phyloP scores from a whole-genome alignment of 495 filamentous ascomycete species.

The Xylaria flabelliformis region DNA sequence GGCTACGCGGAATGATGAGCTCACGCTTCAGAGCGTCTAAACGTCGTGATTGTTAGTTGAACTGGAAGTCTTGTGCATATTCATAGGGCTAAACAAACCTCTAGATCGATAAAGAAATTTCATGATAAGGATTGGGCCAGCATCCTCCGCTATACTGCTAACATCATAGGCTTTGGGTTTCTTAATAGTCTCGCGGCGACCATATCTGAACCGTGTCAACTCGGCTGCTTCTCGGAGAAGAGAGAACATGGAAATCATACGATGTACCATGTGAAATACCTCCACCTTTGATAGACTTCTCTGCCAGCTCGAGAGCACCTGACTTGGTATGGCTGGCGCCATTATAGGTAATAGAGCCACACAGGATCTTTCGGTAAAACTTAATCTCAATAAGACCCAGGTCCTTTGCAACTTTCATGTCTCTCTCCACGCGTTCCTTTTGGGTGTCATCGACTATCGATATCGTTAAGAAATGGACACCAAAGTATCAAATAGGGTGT shows the following conservation, averaged over 20 bases:
- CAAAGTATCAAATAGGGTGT: background rate
- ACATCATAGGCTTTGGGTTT: background rate
- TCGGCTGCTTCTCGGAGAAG: background rate
- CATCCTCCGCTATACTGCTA: conserved; percentile 13
- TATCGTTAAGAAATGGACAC: conserved; percentile 4
- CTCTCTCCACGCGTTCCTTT: conserved; percentile 35
- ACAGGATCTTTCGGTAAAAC: conserved; percentile 21
- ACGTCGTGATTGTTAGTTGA: conserved; percentile 7
- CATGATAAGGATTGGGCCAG: conserved; percentile 39
- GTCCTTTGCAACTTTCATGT: conserved; percentile 29
- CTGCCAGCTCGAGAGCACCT: conserved; percentile 34
- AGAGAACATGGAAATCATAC: conserved; percentile 15
- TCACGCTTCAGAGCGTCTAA: conserved; percentile 40
- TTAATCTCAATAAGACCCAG: conserved; percentile 40
- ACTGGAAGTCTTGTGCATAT: background rate
- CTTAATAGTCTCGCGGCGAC: background rate
- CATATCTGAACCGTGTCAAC: conserved; percentile 22
- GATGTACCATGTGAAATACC: conserved; percentile 43
- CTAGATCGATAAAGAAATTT: conserved; percentile 43
- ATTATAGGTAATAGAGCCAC: background rate
- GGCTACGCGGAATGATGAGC: conserved; percentile 42
- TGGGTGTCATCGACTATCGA: conserved; percentile 38
- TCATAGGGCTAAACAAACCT: conserved; percentile 27
- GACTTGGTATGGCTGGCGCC: background rate
- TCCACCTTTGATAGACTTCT: conserved; percentile 46